phyloP scores from a whole-genome alignment of 2,329 filamentous ascomycete genomes.

The Talaromyces sp. region DNA sequence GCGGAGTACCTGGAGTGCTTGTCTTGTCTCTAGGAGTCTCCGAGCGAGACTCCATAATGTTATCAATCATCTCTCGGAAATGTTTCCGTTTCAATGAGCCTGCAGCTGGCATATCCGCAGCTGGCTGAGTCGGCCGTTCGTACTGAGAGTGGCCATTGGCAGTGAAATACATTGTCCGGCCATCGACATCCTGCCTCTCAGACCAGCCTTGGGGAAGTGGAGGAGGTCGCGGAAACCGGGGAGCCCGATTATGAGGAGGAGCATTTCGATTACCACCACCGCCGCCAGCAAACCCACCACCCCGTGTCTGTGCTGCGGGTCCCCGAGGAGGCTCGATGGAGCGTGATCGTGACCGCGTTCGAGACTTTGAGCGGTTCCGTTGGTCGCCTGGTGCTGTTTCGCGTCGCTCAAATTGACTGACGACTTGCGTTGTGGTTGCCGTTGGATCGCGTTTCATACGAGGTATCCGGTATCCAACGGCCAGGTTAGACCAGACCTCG shows the following conservation, averaged over 20 bases:
- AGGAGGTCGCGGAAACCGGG: slow-evolving; percentile 50
- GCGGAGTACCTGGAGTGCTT: slow-evolving; percentile 59
- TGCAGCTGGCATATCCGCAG: slow-evolving; percentile 58
- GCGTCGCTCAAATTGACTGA: slow-evolving; percentile 58
- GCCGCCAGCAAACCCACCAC: slow-evolving; percentile 46
- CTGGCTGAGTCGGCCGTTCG: slow-evolving; percentile 67
- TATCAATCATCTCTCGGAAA: slow-evolving; percentile 79
- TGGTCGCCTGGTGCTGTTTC: slow-evolving; percentile 39
- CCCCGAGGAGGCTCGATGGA: slow-evolving; percentile 40
- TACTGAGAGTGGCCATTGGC: slow-evolving; percentile 73
- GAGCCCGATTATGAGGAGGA: slow-evolving; percentile 49
- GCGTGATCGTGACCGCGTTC: slow-evolving; percentile 45
- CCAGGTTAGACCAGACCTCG: slow-evolving; percentile 80
- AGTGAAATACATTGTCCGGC: slow-evolving; percentile 80
- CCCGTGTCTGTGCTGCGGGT: slow-evolving; percentile 41
- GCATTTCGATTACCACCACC: slow-evolving; percentile 41
- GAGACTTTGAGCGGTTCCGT: slow-evolving; percentile 31
- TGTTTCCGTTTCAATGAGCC: slow-evolving; percentile 66
- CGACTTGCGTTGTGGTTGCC: slow-evolving; percentile 45
- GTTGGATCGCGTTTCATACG: slow-evolving; percentile 78
- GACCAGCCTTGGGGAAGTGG: slow-evolving; percentile 82
- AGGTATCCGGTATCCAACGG: slow-evolving; percentile 87
- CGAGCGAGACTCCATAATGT: slow-evolving; percentile 56
- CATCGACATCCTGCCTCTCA: slow-evolving; percentile 64
- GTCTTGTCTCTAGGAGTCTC: slow-evolving; percentile 47